Percentiles rank a stretch among this genome's conserved stretches.
Evolutionary conservation across 345 rosid genomes (phyloP).

Genomic region (Hibiscus syriacus): DNA sequence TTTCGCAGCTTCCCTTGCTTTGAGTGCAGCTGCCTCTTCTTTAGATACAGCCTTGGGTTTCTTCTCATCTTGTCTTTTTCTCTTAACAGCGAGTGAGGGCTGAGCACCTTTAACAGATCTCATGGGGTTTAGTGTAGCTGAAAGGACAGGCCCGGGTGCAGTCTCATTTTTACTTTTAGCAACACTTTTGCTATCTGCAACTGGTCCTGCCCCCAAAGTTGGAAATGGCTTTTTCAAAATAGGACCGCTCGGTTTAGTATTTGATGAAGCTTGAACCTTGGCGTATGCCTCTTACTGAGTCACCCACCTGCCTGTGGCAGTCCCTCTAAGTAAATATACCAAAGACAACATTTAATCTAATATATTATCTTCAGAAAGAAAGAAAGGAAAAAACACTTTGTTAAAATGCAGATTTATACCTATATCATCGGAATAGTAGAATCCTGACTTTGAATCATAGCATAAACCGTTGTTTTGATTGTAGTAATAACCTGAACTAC

Average conservation of each 20-base stretch:
- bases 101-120: conserved; percentile 64
- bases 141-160: conserved; percentile 54
- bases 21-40: conserved; percentile 81
- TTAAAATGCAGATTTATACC: conserved; percentile 29
- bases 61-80: conserved; percentile 57
- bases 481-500: conserved; percentile 63
- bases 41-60: conserved; percentile 55
- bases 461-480: conserved; percentile 47
- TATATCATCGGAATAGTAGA: conserved; percentile 74
- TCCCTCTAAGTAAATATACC: conserved; percentile 14
- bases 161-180: conserved; percentile 27
- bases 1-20: conserved; percentile 90
- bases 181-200: conserved; percentile 23
- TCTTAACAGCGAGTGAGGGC: conserved; percentile 56
- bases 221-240: conserved; percentile 27
- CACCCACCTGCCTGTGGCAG: conserved; percentile 81
- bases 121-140: conserved; percentile 52
- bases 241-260: conserved; percentile 31
- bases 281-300: conserved; percentile 76
- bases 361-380: not conserved
- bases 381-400: not conserved
- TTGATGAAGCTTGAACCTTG: conserved; percentile 30
- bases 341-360: conserved; percentile 5
- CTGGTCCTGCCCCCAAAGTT: conserved; percentile 24
- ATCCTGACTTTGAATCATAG: conserved; percentile 78